Base-by-base conservation (phyloP, 1,139 yeast genomes). In the Zygosaccharomyces sapae region DNA sequence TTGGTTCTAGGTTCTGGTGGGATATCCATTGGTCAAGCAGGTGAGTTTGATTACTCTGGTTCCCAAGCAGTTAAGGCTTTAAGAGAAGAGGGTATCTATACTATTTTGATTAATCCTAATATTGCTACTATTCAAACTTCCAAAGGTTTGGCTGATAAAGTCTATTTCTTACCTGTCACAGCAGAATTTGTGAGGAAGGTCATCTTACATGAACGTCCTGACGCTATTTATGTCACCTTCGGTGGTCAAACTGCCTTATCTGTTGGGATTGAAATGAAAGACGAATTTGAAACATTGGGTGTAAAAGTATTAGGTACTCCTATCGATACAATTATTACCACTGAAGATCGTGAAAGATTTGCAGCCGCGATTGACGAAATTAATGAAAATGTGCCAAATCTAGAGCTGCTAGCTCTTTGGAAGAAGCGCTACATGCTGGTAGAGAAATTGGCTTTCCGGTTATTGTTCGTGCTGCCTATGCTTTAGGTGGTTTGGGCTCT, bases 61-160 rank as follows among this genome's bases (percentile, higher is more conserved):
- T 88, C 97, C 52, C 96, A 87, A 71, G 92, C 94, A 55, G 84
- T 86, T 66, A 85, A 86, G 70, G 98, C 98, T 47, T 79, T 92
- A 73, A 90, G 88, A 70, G 97, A 92, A 75, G 98, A 89, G 72
- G 96, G 96, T 57, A 92, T 89, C 59, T 86, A 89, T 75, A 89
- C 98, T 47, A 85, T 92, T 57, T 79, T 92, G 68, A 90, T 92
- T 67, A 92, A 92, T 70, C 98, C 98, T 52, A 92, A 92, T 70
- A 92, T 92, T 68, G 99, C 99, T 46, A 92, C 99, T 39, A 94
- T 90, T 63, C 99, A 92, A 74, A 94, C 99, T 33, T 92, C 98
- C 38, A 85, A 90, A 71, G 97, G 97, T 65, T 75, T 92, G 61
- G 98, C 99, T 51, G 98, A 92, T 70, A 90, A 92, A 72, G 97